Percentiles rank a stretch among this genome's conserved stretches.
Conservation (phyloP, 1,284 basidiomycete genomes). For the Ceratobasidium sp. region DNA sequence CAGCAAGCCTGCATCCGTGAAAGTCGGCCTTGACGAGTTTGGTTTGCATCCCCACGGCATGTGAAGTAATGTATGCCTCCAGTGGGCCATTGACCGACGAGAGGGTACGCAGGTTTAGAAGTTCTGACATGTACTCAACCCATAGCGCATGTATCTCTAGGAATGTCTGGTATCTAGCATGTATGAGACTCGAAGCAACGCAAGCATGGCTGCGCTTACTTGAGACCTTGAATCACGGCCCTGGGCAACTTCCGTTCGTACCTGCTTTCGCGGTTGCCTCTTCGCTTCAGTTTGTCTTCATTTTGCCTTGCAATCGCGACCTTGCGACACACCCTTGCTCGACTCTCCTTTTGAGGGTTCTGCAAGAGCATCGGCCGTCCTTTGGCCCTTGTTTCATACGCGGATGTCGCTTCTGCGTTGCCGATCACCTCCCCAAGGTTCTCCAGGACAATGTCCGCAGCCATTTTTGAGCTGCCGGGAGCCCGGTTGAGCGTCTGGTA, state of each 20-base stretch:
- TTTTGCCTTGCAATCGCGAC: conserved; percentile 58
- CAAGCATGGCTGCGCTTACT: conserved; percentile 52
- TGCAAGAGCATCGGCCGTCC: conserved; percentile 70
- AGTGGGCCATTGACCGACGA: conserved; percentile 48
- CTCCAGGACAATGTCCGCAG: conserved; percentile 13
- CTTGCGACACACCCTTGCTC: conserved; percentile 57
- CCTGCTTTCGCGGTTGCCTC: not conserved
- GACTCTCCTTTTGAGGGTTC: conserved; percentile 67
- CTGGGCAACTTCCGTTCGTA: conserved; percentile 57
- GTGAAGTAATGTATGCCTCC: conserved; percentile 56
- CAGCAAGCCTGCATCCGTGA: conserved; percentile 77
- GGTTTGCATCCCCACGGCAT: conserved; percentile 66
- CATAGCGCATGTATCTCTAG: conserved; percentile 81
- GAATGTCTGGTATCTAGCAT: conserved; percentile 68
- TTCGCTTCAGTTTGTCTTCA: conserved; percentile 61
- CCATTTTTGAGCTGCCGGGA: not conserved
- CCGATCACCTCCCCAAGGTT: conserved; percentile 4
- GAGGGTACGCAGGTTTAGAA: conserved; percentile 63
- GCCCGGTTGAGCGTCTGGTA: not conserved
- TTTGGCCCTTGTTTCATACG: conserved; percentile 67
- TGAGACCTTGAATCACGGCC: conserved; percentile 64
- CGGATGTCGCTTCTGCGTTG: conserved; percentile 7
- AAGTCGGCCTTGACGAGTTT: conserved; percentile 89
- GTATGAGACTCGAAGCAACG: not conserved
- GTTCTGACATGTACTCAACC: conserved; percentile 86